Percentiles rank a stretch among this genome's conserved stretches.
These are phyloP conservation scores for Firmiana major DNA, from an alignment of 345 rosid species.

Conservation along the genomic window DNA sequence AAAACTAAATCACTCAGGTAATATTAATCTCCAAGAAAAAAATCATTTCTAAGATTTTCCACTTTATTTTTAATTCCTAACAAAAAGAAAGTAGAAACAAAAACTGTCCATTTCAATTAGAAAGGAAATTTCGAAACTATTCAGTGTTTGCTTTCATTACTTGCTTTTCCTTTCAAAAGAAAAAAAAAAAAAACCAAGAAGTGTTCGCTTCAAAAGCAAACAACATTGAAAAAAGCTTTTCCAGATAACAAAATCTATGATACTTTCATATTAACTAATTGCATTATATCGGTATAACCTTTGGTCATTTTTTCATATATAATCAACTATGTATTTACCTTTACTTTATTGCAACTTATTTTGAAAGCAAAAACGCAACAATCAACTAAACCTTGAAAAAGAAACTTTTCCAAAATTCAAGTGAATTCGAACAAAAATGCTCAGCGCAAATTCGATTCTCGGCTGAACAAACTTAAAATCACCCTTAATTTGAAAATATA, in stretches of 20 bases:
- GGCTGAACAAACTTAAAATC: background rate
- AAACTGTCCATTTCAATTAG: background rate
- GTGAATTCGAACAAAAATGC: background rate
- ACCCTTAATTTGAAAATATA: background rate
- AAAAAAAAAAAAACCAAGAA: background rate
- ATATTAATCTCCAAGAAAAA: background rate
- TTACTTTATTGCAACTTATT: background rate
- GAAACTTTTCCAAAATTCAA: background rate
- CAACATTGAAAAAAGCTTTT: background rate
- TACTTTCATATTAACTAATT: background rate
- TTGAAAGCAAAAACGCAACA: background rate
- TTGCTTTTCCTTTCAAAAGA: background rate
- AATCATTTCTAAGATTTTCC: background rate
- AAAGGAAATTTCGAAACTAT: background rate
- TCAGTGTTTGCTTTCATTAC: background rate
- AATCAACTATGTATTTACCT: background rate
- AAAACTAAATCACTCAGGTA: constrained; percentile 3
- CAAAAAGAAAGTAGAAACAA: background rate
- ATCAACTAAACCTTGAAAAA: background rate
- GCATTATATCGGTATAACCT: background rate
- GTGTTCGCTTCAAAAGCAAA: background rate
- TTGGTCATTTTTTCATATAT: background rate
- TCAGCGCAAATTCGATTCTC: background rate
- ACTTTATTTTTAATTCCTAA: background rate
- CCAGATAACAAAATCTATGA: background rate